A percentile compares a stretch with the other conserved stretches of the same genome.
Evolutionary conservation across 129 eudicot species (phyloP).

Genomic region (Chrysanthemum lavandulifolium): DNA sequence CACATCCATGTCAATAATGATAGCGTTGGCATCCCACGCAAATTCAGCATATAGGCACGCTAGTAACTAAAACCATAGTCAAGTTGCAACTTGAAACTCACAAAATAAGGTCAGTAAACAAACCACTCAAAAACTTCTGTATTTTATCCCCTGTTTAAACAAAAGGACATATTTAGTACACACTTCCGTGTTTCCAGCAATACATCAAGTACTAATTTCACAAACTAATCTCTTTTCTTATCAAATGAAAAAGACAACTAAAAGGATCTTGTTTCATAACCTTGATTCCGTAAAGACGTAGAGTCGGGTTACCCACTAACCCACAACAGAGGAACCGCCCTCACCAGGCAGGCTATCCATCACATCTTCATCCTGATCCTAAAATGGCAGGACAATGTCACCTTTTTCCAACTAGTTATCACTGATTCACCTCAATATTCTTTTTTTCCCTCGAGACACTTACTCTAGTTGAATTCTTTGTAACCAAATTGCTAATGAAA

Average conservation of each 20-base stretch:
- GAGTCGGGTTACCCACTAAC: too few relatives aligned
- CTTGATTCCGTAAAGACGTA: too few relatives aligned
- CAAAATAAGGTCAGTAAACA: slow-evolving; percentile 7
- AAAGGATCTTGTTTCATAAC: neutral
- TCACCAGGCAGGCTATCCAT: too few relatives aligned
- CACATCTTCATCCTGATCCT: too few relatives aligned
- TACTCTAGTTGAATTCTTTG: too few relatives aligned
- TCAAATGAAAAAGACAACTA: neutral
- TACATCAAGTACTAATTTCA: neutral
- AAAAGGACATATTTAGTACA: neutral
- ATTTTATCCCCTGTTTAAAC: too few relatives aligned
- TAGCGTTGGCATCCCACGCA: neutral
- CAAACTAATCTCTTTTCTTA: neutral
- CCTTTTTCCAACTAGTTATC: too few relatives aligned
- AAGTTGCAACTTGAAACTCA: slow-evolving; percentile 2
- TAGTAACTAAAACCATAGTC: neutral
- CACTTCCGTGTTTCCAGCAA: neutral
- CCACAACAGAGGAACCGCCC: too few relatives aligned
- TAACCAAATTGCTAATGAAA: too few relatives aligned
- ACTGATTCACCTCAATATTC: too few relatives aligned
- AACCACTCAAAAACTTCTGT: neutral
- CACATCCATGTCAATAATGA: neutral
- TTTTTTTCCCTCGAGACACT: too few relatives aligned
- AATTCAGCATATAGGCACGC: slow-evolving; percentile 6
- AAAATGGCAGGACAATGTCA: too few relatives aligned